phyloP scores from a whole-genome alignment of 352 stramenopile genomes.

The Aphanomyces stellatus region DNA sequence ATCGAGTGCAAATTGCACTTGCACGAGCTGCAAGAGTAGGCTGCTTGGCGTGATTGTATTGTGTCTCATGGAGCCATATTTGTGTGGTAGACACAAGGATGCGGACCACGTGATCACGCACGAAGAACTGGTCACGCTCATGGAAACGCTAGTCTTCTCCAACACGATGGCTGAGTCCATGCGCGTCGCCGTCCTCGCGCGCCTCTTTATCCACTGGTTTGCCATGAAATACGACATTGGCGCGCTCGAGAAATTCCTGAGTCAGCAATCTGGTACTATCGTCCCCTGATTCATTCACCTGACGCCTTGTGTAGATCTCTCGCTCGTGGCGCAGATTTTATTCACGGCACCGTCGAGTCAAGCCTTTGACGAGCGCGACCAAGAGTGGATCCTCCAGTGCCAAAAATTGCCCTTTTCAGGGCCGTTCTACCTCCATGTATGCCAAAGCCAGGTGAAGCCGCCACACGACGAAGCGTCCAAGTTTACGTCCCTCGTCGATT shows the following conservation, averaged over 20 bases:
- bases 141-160: conserved; percentile 54
- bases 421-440: conserved; percentile 73
- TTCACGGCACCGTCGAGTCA: conserved; percentile 44
- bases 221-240: conserved; percentile 50
- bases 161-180: conserved; percentile 32
- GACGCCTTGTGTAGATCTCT: conserved; percentile 30
- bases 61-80: not conserved
- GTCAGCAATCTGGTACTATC: conserved; percentile 26
- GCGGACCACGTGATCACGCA: not conserved
- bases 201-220: conserved; percentile 79
- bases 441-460: conserved; percentile 44
- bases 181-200: conserved; percentile 58
- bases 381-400: conserved; percentile 66
- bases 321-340: conserved; percentile 53
- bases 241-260: conserved; percentile 56
- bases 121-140: conserved; percentile 47
- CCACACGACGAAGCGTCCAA: not conserved
- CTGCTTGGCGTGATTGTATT: too few relatives aligned
- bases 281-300: not conserved
- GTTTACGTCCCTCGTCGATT: conserved; percentile 28
- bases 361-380: conserved; percentile 67
- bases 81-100: too few relatives aligned
- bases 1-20: conserved; percentile 73
- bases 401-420: conserved; percentile 67
- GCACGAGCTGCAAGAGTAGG: conserved; percentile 46